Evolutionary conservation across 805 yeast genomes (phyloP).

Genomic region (Pichia occidentalis): DNA sequence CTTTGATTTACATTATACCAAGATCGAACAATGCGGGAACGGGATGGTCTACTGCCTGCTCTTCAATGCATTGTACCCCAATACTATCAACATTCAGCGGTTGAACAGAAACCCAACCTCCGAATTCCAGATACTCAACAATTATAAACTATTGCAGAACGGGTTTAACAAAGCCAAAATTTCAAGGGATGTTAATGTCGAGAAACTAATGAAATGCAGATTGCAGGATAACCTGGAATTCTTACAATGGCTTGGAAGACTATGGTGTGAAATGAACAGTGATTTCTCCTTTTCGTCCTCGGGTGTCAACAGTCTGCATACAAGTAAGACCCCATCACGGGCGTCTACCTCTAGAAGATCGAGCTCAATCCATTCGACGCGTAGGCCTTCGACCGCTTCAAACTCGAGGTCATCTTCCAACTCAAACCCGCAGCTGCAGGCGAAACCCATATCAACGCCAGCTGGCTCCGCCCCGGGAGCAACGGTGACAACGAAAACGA

Average conservation of each 20-base stretch:
- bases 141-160: slow-evolving; percentile 81
- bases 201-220: slow-evolving; percentile 73
- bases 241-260: slow-evolving; percentile 82
- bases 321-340: slow-evolving; percentile 9
- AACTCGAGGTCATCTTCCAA: slow-evolving; percentile 9
- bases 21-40: slow-evolving; percentile 89
- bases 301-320: neutral
- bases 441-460: neutral
- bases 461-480: no score
- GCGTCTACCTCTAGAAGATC: slow-evolving; percentile 8
- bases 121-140: slow-evolving; percentile 72
- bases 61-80: slow-evolving; percentile 77
- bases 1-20: slow-evolving; percentile 56
- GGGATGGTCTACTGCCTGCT: slow-evolving; percentile 96
- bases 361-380: slow-evolving; percentile 3
- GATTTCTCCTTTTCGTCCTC: slow-evolving; percentile 5
- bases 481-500: no score
- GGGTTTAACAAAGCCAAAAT: slow-evolving; percentile 68
- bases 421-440: slow-evolving; percentile 7
- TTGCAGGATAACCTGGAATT: slow-evolving; percentile 93
- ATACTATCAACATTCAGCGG: slow-evolving; percentile 63
- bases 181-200: slow-evolving; percentile 73
- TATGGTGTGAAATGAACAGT: slow-evolving; percentile 54
- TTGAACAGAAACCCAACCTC: slow-evolving; percentile 65
- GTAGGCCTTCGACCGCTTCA: slow-evolving; percentile 4